These are phyloP conservation scores for Ophiocordyceps camponoti-rufipedis DNA, from an alignment of 2,329 filamentous ascomycete species.

Conservation along the genomic window DNA sequence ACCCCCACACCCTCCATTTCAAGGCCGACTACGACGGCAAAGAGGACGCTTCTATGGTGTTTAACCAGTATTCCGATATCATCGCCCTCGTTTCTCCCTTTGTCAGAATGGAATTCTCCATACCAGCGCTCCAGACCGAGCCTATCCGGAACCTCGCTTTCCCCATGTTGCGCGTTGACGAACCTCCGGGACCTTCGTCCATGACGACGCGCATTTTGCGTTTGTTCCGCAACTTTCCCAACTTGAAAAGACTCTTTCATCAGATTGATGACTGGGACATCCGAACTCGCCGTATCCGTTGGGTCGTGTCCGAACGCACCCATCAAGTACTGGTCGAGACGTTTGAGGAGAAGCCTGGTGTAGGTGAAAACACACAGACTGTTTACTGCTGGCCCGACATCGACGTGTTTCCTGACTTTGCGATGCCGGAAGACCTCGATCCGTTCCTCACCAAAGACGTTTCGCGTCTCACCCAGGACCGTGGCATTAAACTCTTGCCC, in stretches of 20 bases:
- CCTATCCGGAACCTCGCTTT: too few species aligned
- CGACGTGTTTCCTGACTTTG: slow-evolving; percentile 10
- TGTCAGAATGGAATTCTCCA: not conserved
- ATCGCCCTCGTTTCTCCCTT: slow-evolving; percentile 6
- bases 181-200: too few species aligned
- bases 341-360: slow-evolving; percentile 7
- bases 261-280: not conserved
- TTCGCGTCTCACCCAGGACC: not conserved
- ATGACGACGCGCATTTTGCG: not conserved
- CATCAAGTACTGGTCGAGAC: slow-evolving; percentile 11
- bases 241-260: slow-evolving; percentile 3
- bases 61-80: slow-evolving; percentile 14
- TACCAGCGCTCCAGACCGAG: too few species aligned
- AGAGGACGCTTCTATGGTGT: slow-evolving; percentile 9
- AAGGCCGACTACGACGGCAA: slow-evolving; percentile 2
- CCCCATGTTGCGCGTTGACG: not conserved
- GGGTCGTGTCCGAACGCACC: slow-evolving; percentile 14
- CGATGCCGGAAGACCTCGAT: fast-evolving
- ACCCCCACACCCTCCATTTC: slow-evolving; percentile 15
- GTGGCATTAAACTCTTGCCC: slow-evolving; percentile 10
- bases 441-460: not conserved
- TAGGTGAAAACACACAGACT: slow-evolving; percentile 9
- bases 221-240: slow-evolving; percentile 5
- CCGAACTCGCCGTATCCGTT: slow-evolving; percentile 6
- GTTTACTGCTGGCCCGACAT: slow-evolving; percentile 17